A percentile compares a stretch with the other conserved stretches of the same genome.
phyloP scores from a whole-genome alignment of 1,284 basidiomycete species.

The Cutaneotrichosporon sp. region DNA sequence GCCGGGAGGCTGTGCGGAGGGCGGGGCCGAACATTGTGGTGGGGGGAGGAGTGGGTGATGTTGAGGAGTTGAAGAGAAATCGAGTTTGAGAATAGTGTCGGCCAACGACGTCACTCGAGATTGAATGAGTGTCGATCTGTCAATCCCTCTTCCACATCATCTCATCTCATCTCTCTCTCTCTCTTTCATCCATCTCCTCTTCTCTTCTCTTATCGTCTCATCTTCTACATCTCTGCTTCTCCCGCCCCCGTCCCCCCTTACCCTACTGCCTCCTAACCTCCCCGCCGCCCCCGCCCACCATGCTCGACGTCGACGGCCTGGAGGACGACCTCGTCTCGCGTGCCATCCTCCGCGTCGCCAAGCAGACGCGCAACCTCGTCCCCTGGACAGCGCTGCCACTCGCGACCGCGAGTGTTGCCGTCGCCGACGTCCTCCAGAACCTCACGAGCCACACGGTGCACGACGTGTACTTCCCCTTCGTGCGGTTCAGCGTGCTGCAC shows the following conservation, averaged over 20 bases:
- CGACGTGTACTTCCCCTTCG: conserved; percentile 37
- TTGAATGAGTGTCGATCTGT: background rate
- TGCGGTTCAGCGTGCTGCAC: conserved; percentile 41
- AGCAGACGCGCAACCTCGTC: background rate
- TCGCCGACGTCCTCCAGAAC: conserved; percentile 33
- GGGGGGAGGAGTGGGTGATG: background rate
- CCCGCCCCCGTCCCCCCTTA: background rate
- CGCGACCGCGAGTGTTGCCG: background rate
- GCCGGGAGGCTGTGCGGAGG: background rate
- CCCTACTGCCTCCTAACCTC: background rate
- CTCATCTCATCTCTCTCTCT: too few relatives aligned
- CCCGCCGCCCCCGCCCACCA: background rate
- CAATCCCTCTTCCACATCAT: background rate
- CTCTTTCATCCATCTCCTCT: background rate
- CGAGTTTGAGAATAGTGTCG: background rate
- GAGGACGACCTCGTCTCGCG: background rate
- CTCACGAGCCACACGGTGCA: conserved; percentile 37
- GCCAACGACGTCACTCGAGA: background rate
- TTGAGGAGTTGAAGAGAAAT: background rate
- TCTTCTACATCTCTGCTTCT: background rate
- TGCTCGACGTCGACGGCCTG: background rate
- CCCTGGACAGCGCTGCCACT: background rate
- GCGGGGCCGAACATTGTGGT: background rate
- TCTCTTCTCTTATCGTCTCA: background rate
- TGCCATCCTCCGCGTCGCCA: background rate